phyloP scores from a whole-genome alignment of 2,329 filamentous ascomycete genomes.

The Chalaropsis thielavioides region DNA sequence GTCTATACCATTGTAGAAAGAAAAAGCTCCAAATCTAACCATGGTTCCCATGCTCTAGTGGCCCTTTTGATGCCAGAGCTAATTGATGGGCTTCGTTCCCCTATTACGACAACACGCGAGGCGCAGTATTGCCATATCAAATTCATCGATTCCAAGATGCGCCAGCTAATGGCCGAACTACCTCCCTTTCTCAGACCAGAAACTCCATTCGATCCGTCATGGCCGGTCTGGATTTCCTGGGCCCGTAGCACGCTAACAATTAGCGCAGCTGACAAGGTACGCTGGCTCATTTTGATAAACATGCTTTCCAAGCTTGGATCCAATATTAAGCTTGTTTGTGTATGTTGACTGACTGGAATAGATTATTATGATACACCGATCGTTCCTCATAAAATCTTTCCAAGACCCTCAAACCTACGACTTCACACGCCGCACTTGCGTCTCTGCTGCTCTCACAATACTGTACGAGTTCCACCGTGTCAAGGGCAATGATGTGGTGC shows the following conservation, averaged over 20 bases:
- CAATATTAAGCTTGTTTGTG: not conserved
- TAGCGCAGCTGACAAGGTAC: conserved; percentile 16
- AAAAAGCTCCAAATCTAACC: not conserved
- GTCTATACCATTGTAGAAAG: not conserved
- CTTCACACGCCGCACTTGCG: conserved; percentile 14
- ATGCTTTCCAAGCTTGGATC: not conserved
- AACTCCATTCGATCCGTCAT: conserved; percentile 7
- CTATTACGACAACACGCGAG: conserved; percentile 9
- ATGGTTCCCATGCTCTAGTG: conserved; percentile 1
- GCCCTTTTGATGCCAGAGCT: conserved; percentile 16
- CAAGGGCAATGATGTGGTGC: conserved; percentile 12
- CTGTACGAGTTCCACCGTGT: conserved; percentile 15
- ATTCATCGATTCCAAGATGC: conserved; percentile 13
- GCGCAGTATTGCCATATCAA: conserved; percentile 12
- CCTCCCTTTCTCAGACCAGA: conserved; percentile 10
- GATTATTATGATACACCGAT: conserved; percentile 17
- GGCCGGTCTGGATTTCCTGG: conserved; percentile 16
- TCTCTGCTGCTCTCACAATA: conserved; percentile 13
- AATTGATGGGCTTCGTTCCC: conserved; percentile 13
- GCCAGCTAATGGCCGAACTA: conserved; percentile 2
- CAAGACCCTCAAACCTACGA: conserved; percentile 14
- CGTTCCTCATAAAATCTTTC: conserved; percentile 16
- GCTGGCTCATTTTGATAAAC: not conserved
- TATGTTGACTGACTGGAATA: not conserved
- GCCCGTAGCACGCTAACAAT: conserved; percentile 16